Evolutionary conservation across 2,329 filamentous ascomycete genomes (phyloP), one percentile per base, ranked within the genome.

Genomic region (Verticillium albo-atrum): DNA sequence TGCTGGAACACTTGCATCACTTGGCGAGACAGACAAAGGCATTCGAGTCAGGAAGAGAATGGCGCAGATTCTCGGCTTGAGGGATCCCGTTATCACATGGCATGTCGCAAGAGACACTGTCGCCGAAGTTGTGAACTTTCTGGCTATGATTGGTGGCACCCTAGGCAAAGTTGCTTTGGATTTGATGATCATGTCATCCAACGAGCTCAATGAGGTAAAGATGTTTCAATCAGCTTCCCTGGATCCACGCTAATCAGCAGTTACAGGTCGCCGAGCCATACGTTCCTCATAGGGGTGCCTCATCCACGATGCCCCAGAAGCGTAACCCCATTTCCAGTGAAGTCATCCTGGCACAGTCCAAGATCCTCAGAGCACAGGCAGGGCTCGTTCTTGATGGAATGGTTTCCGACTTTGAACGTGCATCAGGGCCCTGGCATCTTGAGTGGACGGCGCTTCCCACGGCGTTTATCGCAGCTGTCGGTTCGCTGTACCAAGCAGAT

Each of bases 221-320:
- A 30, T 17, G 25, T 51, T 14, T 27, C 15, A 20, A 6, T 20
- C 20, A n/a, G 4, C 4, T 9, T 56, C 1, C 2, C 4, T 9
- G 7, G 17, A 6, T 12, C 10, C 4, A 9, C 30, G 37, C 52
- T 32, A 32, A 32, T 32, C 14, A 14, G 25, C 34, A 17, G n/a
- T 74, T 74, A 3, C 79, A 84, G 66, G 80, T 84, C 2, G 77
- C 80, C 0, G 82, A 85, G 66, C 82, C 82, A 0, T 84, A 80
- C 55, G 79, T 83, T 1, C 77, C 79, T 2, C 80, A 83, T 62
- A 74, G 82, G 6, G 82, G 82, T 0, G 79, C 81, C 2, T 82
- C 77, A 0, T 82, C 78, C 0, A 84, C 82, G 0, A 85, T 85
- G 82, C 82, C 82, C 3, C 82, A 85, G 66, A 85, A 86, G 69